A percentile compares a stretch with the other conserved stretches of the same genome.
Evolutionary conservation across 768 basidiomycete genomes (phyloP).

Genomic region (Suillus subaureus): DNA sequence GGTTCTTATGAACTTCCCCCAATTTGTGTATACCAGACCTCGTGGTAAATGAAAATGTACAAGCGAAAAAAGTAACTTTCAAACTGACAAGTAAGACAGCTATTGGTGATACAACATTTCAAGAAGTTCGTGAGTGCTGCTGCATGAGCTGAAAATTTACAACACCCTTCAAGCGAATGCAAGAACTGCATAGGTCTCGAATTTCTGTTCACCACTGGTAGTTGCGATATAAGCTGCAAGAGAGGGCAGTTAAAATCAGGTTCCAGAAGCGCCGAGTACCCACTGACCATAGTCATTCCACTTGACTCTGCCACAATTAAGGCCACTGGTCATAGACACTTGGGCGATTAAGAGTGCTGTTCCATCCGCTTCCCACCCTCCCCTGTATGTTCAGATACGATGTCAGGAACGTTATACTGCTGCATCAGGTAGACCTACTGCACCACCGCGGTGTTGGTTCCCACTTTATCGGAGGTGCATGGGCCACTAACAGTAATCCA

Average conservation of each 20-base stretch:
- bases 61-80: too few species aligned
- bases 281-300: constrained; percentile 2
- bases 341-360: background rate
- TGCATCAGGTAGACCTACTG: background rate
- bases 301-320: constrained; percentile 9
- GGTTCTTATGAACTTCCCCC: too few species aligned
- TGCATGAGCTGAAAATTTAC: background rate
- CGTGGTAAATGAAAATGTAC: too few species aligned
- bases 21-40: too few species aligned
- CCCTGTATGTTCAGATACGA: background rate
- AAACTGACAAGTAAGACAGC: too few species aligned
- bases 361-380: constrained; percentile 1
- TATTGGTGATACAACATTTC: too few species aligned
- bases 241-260: background rate
- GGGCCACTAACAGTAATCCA: background rate
- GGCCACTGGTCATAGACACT: background rate
- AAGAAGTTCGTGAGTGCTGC: background rate
- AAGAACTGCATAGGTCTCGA: constrained; percentile 1
- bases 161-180: background rate
- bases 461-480: background rate
- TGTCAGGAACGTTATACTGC: background rate
- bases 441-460: background rate
- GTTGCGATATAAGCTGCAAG: constrained; percentile 2
- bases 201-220: background rate
- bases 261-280: background rate